Conservation (phyloP, 768 basidiomycete genomes). For the Naganishia randhawae region DNA sequence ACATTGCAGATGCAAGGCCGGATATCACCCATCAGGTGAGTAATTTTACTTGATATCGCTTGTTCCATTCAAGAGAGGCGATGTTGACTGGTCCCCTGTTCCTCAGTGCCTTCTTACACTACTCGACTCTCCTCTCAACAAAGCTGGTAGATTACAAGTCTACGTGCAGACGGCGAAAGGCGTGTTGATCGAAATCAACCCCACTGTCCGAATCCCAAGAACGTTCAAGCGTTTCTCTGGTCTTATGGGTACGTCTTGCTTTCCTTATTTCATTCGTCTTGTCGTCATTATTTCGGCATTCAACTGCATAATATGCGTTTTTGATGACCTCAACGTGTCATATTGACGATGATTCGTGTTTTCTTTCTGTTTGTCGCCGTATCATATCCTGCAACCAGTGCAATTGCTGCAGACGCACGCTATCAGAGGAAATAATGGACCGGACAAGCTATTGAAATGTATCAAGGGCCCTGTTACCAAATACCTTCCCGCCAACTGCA, state of each 20-base stretch:
- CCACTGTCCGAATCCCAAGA: slow-evolving; percentile 91
- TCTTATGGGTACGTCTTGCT: slow-evolving; percentile 73
- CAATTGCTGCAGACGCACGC: slow-evolving; percentile 94
- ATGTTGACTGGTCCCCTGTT: background rate
- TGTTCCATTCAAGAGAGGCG: background rate
- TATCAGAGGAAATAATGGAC: slow-evolving; percentile 91
- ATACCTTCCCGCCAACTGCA: slow-evolving; percentile 89
- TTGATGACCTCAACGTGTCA: slow-evolving; percentile 29
- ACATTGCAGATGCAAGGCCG: slow-evolving; percentile 97
- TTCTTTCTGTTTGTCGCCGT: background rate
- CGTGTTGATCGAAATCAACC: slow-evolving; percentile 96
- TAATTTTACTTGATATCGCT: slow-evolving; percentile 7
- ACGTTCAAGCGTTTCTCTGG: slow-evolving; percentile 99
- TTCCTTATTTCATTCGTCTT: background rate
- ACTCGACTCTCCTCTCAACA: slow-evolving; percentile 95
- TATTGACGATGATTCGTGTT: background rate
- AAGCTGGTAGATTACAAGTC: slow-evolving; percentile 90
- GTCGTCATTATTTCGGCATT: background rate
- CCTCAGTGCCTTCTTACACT: slow-evolving; percentile 85
- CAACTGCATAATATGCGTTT: background rate
- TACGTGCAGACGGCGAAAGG: slow-evolving; percentile 97
- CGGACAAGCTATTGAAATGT: slow-evolving; percentile 93
- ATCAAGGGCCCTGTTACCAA: slow-evolving; percentile 97
- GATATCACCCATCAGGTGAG: slow-evolving; percentile 97
- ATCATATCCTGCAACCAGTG: slow-evolving; percentile 56